Evolutionary conservation across 192 early-diverging fungal genomes (phyloP).

Genomic region (Funneliformis mosseae): DNA sequence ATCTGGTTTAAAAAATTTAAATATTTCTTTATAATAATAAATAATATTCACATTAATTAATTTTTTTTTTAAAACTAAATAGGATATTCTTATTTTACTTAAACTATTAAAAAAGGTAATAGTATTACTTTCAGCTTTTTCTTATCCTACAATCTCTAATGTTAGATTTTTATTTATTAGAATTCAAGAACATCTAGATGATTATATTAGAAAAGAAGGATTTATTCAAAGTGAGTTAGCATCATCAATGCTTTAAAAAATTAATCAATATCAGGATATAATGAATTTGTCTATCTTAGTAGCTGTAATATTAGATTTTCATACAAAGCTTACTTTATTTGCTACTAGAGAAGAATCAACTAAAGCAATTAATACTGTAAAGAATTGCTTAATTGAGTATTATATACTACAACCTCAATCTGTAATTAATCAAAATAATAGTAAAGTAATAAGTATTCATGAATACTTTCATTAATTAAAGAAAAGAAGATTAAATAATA

Average conservation of each 20-base stretch:
- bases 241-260: neutral
- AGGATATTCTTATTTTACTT: neutral
- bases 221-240: neutral
- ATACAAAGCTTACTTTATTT: too few species aligned
- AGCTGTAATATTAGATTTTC: too few species aligned
- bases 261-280: neutral
- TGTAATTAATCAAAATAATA: too few species aligned
- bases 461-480: too few species aligned
- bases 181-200: conserved; percentile 1
- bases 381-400: too few species aligned
- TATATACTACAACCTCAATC: too few species aligned
- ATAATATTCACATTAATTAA: too few species aligned
- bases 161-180: neutral
- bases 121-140: too few species aligned
- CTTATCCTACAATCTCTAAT: conserved; percentile 1
- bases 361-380: neutral
- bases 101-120: neutral
- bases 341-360: neutral
- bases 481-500: too few species aligned
- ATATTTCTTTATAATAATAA: neutral
- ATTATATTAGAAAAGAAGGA: neutral
- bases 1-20: too few species aligned
- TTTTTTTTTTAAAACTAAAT: neutral
- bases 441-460: too few species aligned
- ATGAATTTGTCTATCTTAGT: neutral